Percentiles rank a stretch among this genome's conserved stretches.
Conservation (phyloP, 139 green algal species). For the Coelastrella sp. region DNA sequence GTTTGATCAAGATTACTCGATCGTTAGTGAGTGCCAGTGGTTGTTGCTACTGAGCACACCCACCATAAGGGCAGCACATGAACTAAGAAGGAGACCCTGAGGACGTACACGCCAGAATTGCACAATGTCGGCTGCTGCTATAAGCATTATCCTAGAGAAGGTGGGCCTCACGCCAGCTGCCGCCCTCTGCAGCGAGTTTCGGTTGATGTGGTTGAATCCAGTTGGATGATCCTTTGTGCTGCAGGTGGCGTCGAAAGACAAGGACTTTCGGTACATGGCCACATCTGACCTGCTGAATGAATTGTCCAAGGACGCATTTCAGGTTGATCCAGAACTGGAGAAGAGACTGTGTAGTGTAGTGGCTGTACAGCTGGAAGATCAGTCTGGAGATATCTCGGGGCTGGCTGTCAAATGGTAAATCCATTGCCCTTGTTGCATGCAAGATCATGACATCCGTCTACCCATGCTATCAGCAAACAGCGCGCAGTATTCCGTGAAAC, state of each 20-base stretch:
- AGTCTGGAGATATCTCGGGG: constrained; percentile 86
- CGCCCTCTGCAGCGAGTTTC: not conserved
- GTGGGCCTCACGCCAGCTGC: not conserved
- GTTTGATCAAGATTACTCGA: no score
- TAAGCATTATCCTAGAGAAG: constrained; percentile 58
- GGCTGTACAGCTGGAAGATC: constrained; percentile 90
- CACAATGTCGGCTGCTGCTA: constrained; percentile 53
- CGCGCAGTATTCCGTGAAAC: no score
- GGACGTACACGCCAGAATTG: not conserved
- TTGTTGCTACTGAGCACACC: not conserved
- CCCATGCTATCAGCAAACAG: not conserved
- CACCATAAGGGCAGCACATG: not conserved
- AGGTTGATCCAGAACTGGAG: constrained; percentile 76
- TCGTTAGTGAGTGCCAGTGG: not conserved
- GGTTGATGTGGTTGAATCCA: not conserved
- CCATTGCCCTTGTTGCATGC: not conserved
- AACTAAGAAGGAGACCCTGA: not conserved
- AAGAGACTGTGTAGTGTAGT: constrained; percentile 74
- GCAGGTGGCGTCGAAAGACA: constrained; percentile 77
- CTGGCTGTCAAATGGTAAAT: constrained; percentile 92
- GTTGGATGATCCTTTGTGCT: not conserved
- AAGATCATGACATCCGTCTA: no score
- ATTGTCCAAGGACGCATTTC: constrained; percentile 85
- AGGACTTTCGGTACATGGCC: constrained; percentile 96
- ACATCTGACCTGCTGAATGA: constrained; percentile 91